Base-by-base conservation (phyloP, 331 rosid species). In the Cydonia oblonga region DNA sequence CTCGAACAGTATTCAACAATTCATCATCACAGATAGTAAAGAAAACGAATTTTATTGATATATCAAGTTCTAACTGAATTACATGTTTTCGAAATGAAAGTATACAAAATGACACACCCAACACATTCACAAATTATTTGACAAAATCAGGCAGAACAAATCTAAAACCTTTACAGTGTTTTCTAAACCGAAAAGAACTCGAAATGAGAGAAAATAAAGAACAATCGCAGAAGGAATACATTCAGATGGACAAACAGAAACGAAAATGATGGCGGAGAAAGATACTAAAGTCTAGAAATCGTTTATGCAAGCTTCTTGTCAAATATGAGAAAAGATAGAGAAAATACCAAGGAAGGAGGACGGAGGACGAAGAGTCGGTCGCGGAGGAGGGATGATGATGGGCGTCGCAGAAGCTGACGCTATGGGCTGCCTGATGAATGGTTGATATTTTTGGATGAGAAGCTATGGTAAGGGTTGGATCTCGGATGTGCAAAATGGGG, bases 91-190 rank as follows among this genome's bases (percentile, higher is more conserved):
- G 35, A 32, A 32, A 32, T 32, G 35, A 25, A 70, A 9, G 68
- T 56, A 20, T 52, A 33, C 46, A 46, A 18, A 54, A 73, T n/a
- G 57, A 74, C 49, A 81, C 70, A 75, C 35, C 19, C 56, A 30
- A 69, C 60, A 81, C 67, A 64, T 76, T 72, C 79, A 65, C 78
- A 69, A 23, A 73, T 75, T 75, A 62, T 79, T 75, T 60, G 72
- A 78, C 69, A 26, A 65, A 75, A 60, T 70, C 69, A 35, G 19
- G 26, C 42, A 54, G 53, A 79, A 49, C 72, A 66, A 76, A 58
- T 62, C 63, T 60, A 70, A 40, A 75, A 78, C 85, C 84, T 82
- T 75, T 76, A 80, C 80, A 82, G 28, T 26, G 35, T 79, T 67
- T 75, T 60, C n/a, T 26, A 73, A 71, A 82, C 76, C 76, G 51